Evolutionary conservation across 306 rosid species (phyloP).

Genomic region (Psophocarpus tetragonolobus): DNA sequence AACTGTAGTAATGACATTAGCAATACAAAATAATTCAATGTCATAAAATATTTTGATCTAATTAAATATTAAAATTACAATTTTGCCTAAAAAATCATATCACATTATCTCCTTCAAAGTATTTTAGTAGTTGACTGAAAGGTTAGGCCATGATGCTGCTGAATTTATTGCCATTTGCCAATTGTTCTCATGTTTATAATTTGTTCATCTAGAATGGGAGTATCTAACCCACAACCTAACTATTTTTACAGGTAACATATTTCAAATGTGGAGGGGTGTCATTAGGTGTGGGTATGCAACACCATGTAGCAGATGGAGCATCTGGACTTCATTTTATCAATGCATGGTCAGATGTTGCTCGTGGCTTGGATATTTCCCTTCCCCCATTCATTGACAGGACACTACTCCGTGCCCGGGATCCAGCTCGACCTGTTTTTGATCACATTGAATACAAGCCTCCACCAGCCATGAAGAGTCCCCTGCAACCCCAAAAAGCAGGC

Average conservation of each 20-base stretch:
- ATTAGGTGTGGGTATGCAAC: slow-evolving; percentile 89
- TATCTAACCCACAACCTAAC: neutral
- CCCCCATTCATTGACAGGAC: slow-evolving; percentile 79
- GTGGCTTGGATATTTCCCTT: slow-evolving; percentile 63
- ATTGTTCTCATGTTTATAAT: neutral
- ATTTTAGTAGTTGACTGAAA: no score
- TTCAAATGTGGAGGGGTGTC: slow-evolving; percentile 94
- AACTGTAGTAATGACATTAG: no score
- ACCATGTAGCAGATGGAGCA: slow-evolving; percentile 78
- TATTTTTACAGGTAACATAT: slow-evolving; percentile 60
- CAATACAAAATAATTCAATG: no score
- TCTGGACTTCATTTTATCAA: slow-evolving; percentile 86
- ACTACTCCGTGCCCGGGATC: slow-evolving; percentile 63
- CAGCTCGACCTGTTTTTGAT: slow-evolving; percentile 65
- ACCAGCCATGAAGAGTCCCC: slow-evolving; percentile 53
- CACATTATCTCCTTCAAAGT: no score
- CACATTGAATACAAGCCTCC: slow-evolving; percentile 85
- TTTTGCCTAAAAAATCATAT: no score
- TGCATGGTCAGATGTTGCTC: slow-evolving; percentile 89
- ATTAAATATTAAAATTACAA: no score
- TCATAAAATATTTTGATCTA: no score
- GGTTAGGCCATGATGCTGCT: no score
- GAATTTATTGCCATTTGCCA: no score
- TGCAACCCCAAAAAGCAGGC: slow-evolving; percentile 36
- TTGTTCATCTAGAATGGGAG: neutral